These are phyloP conservation scores for Chimonanthus salicifolius DNA, from an alignment of 164 flowering plant genomes.

Conservation along the genomic window DNA sequence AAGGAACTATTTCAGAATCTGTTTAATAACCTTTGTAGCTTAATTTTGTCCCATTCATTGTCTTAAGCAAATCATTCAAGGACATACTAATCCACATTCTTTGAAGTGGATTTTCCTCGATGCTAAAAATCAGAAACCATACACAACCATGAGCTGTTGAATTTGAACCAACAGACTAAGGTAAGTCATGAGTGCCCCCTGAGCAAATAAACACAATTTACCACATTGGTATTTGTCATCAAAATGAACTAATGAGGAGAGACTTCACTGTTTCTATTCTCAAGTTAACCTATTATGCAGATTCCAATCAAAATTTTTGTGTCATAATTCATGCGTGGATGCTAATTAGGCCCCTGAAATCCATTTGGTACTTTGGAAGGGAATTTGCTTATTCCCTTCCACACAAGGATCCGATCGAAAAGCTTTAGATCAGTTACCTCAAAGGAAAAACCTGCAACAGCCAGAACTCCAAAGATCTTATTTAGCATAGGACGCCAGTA, in stretches of 20 bases:
- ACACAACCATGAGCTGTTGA: slow-evolving; percentile 2
- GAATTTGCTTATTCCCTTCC: slow-evolving; percentile 11
- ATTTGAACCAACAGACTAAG: not conserved
- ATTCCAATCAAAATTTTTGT: not conserved
- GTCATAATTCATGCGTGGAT: not conserved
- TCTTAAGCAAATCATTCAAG: not conserved
- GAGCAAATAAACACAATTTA: not conserved
- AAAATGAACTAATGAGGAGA: not conserved
- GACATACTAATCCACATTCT: not conserved
- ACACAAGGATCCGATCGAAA: slow-evolving; percentile 26
- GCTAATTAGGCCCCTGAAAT: slow-evolving; percentile 9
- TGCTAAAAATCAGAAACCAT: not conserved
- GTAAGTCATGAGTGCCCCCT: not conserved
- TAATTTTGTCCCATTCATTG: slow-evolving; percentile 5
- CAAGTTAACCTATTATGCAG: not conserved
- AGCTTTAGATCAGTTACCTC: slow-evolving; percentile 53
- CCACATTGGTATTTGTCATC: not conserved
- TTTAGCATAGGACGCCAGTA: slow-evolving; percentile 40
- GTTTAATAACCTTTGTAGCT: slow-evolving; percentile 5
- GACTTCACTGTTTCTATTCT: not conserved
- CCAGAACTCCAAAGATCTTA: slow-evolving; percentile 51
- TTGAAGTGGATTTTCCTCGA: slow-evolving; percentile 5
- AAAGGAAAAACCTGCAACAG: slow-evolving; percentile 51
- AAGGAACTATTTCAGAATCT: slow-evolving; percentile 7
- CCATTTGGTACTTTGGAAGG: slow-evolving; percentile 7